Evolutionary conservation across 1,139 yeast genomes (phyloP), one percentile per base, ranked within the genome.

Genomic region (Saccharomycopsis hybrid): DNA sequence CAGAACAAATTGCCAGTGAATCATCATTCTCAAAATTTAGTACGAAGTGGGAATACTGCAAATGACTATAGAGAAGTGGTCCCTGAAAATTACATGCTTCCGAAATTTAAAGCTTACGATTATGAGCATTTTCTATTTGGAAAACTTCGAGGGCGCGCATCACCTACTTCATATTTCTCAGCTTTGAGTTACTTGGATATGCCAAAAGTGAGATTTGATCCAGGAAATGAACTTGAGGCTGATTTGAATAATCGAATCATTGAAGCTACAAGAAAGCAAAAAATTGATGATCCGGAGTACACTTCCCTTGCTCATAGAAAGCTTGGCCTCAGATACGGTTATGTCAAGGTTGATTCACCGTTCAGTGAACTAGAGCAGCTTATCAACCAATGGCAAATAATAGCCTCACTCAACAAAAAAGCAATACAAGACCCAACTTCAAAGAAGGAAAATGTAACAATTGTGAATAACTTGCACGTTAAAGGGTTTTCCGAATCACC

Each of bases 361-460:
- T 55, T 62, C n/a, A 53, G 54, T 7, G 59, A 56, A 46, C 53
- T 65, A 18, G 72, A 68, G 50, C 55, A 57, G 7, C 56, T 68
- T 39, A 46, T 67, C 38, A 70, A 70, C 49, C 65, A 63, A 46
- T 62, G 65, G 62, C 72, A 69, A 49, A 39, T 66, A 13, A 5
- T 36, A 13, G 25, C 30, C n/a, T n/a, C 32, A 27, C 8, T 28
- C 7, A 28, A 41, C 28, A 9, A 7, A 7, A 31, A 29, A 5
- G 11, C 7, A 24, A 8, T 41, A 5, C 50, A 50, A 13, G 40
- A 56, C 4, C n/a, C n/a, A n/a, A n/a, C n/a, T n/a, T 43, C 59
- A 4, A 38, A 44, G 5, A 50, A 59, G 36, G 38, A 29, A 29
- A 29, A 35, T 9, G n/a, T 43, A 4, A n/a, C 40, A 4, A 25